Percentiles rank a stretch among this genome's conserved stretches.
Conservation (phyloP, 1,284 basidiomycete genomes). For the Ceratorhiza oryzae-sativae region DNA sequence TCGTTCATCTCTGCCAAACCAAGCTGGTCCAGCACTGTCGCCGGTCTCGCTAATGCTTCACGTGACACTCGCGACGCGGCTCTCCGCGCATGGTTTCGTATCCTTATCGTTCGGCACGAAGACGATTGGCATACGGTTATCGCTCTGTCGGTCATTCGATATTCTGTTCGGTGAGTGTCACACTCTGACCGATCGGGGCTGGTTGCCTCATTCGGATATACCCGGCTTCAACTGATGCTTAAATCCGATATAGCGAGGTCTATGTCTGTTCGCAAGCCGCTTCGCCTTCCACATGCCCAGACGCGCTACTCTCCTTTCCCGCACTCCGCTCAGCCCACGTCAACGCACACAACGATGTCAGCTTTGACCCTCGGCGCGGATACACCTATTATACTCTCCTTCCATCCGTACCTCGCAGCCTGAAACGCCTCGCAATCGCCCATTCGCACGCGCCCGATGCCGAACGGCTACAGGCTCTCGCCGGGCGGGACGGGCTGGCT, state of each 20-base stretch:
- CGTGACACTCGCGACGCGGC: slow-evolving; percentile 19
- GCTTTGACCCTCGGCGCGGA: slow-evolving; percentile 15
- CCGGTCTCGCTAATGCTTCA: slow-evolving; percentile 27
- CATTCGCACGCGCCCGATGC: slow-evolving; percentile 28
- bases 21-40: slow-evolving; percentile 3
- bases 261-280: slow-evolving; percentile 8
- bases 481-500: neutral
- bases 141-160: neutral
- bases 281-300: slow-evolving; percentile 2
- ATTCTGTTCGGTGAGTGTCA: slow-evolving; percentile 24
- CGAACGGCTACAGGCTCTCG: slow-evolving; percentile 10
- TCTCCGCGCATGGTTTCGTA: slow-evolving; percentile 24
- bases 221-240: neutral
- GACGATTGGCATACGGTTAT: slow-evolving; percentile 19
- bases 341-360: slow-evolving; percentile 35
- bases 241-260: slow-evolving; percentile 11
- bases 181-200: neutral
- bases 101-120: slow-evolving; percentile 19
- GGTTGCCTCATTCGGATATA: neutral
- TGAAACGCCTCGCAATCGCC: slow-evolving; percentile 30
- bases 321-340: slow-evolving; percentile 26
- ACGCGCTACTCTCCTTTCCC: slow-evolving; percentile 19
- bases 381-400: slow-evolving; percentile 34
- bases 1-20: slow-evolving; percentile 35
- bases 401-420: neutral